Evolutionary conservation across 257 asterid species (phyloP).

Genomic region (Jaltomata sinuosa): DNA sequence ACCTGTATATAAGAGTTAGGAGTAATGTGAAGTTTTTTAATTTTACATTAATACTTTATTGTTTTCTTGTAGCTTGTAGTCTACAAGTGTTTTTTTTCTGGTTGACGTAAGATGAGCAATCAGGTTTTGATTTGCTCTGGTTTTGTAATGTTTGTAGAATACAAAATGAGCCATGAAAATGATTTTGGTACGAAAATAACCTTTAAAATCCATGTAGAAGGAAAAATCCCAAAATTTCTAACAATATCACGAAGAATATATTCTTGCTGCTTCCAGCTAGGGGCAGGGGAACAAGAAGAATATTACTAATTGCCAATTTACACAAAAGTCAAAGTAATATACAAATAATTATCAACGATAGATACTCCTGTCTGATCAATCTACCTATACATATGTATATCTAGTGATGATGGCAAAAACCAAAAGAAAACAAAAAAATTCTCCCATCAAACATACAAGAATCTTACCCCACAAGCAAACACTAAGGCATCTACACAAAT

Average conservation of each 20-base stretch:
- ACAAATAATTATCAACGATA: neutral
- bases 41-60: too few relatives aligned
- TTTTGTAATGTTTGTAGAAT: too few relatives aligned
- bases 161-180: neutral
- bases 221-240: neutral
- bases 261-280: neutral
- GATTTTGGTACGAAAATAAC: too few relatives aligned
- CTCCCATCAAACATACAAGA: neutral
- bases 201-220: too few relatives aligned
- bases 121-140: too few relatives aligned
- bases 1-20: too few relatives aligned
- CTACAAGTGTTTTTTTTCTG: too few relatives aligned
- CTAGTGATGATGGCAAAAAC: neutral
- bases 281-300: neutral
- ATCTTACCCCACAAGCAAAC: neutral
- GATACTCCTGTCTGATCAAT: neutral
- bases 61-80: too few relatives aligned
- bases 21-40: too few relatives aligned
- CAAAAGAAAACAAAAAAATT: neutral
- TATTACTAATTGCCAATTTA: neutral
- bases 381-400: neutral
- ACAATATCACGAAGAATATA: neutral
- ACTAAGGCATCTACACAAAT: neutral
- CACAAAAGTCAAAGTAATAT: neutral
- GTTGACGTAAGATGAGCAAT: too few relatives aligned